Conservation (phyloP, 2,329 filamentous ascomycete genomes). For the Aspergillus thermomutatus region DNA sequence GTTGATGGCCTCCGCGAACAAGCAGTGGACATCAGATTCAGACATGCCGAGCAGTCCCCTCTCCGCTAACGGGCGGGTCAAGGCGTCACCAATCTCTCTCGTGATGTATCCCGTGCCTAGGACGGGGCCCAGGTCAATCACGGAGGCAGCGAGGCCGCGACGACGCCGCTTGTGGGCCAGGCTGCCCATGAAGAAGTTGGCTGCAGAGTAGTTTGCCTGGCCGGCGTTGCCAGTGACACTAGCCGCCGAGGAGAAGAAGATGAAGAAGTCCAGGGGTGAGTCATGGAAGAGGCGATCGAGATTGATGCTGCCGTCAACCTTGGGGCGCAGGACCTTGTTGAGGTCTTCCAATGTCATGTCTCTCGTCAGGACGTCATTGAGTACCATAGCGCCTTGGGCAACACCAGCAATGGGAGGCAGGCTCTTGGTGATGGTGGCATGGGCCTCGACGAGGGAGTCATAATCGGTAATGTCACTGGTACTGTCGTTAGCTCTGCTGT, state of each 20-base stretch:
- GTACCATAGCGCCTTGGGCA: conserved; percentile 31
- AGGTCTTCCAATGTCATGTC: conserved; percentile 31
- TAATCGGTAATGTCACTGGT: not conserved
- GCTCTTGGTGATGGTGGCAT: conserved; percentile 20
- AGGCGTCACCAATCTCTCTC: too few species aligned
- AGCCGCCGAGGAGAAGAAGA: conserved; percentile 33
- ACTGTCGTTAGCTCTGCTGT: too few species aligned
- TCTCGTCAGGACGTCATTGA: conserved; percentile 32
- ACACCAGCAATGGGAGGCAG: conserved; percentile 40
- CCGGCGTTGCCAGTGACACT: conserved; percentile 24
- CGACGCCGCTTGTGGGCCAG: conserved; percentile 36
- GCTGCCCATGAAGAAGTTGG: conserved; percentile 43
- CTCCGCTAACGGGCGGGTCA: too few species aligned
- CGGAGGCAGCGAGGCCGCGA: conserved; percentile 38
- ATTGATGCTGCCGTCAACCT: conserved; percentile 34
- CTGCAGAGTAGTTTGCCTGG: conserved; percentile 48
- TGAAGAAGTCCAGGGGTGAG: conserved; percentile 36
- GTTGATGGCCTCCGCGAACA: too few species aligned
- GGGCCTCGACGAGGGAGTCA: conserved; percentile 18
- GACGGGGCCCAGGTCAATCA: conserved; percentile 40
- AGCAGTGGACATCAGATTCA: too few species aligned
- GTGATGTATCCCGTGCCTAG: conserved; percentile 43
- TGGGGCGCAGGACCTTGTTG: conserved; percentile 30
- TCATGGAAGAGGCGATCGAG: conserved; percentile 19
- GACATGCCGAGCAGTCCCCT: too few species aligned